Evolutionary conservation across 2,329 filamentous ascomycete genomes (phyloP).

Genomic region (Phaeosphaeriaceae sp.): DNA sequence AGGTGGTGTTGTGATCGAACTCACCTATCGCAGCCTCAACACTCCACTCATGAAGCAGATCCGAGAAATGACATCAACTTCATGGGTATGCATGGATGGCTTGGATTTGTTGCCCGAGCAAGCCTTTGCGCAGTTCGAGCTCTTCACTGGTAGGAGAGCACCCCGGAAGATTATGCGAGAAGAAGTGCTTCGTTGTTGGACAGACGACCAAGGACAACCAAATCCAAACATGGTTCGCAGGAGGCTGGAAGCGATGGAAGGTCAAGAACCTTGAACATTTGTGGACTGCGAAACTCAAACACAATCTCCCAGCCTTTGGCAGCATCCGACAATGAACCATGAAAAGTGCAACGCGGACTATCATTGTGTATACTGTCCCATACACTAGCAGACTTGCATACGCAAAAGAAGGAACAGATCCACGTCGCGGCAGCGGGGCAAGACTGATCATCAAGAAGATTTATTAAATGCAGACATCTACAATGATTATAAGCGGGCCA

Average conservation of each 20-base stretch:
- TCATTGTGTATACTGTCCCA: not conserved
- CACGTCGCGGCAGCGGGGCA: not conserved
- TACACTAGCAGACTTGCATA: not conserved
- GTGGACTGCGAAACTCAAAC: not conserved
- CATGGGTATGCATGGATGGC: conserved; percentile 79
- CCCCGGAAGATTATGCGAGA: conserved; percentile 75
- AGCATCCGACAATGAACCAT: too few species aligned
- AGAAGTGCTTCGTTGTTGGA: conserved; percentile 59
- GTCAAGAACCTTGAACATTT: conserved; percentile 35
- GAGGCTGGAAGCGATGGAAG: conserved; percentile 38
- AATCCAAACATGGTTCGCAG: conserved; percentile 37
- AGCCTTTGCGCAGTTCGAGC: conserved; percentile 80
- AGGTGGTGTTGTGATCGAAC: conserved; percentile 79
- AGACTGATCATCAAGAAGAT: not conserved
- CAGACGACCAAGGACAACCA: conserved; percentile 33
- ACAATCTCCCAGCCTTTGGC: too few species aligned
- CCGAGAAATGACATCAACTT: conserved; percentile 64
- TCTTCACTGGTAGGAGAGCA: conserved; percentile 77
- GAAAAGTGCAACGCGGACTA: not conserved
- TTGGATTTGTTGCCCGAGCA: conserved; percentile 79
- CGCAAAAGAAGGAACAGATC: not conserved
- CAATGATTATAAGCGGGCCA: conserved; percentile 3
- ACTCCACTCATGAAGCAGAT: conserved; percentile 76
- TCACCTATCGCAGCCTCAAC: conserved; percentile 74
- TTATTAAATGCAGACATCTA: not conserved